Evolutionary conservation across 257 asterid species (phyloP).

Genomic region (Primulina tabacum): DNA sequence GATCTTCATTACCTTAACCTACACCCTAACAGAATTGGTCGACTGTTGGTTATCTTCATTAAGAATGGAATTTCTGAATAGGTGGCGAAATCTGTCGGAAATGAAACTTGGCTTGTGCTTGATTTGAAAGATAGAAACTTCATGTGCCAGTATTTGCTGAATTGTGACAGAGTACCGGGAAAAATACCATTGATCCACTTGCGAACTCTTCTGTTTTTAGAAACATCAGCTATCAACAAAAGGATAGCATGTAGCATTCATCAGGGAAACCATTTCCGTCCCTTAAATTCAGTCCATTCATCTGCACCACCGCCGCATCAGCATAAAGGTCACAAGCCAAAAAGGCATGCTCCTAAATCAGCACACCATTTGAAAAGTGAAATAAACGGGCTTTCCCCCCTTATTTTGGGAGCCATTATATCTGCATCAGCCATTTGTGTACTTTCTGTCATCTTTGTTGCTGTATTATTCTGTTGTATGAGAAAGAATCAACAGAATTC

Average conservation of each 20-base stretch:
- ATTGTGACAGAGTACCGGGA: slow-evolving; percentile 10
- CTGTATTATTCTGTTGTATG: slow-evolving; percentile 13
- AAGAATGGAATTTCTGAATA: slow-evolving; percentile 18
- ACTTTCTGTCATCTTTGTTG: slow-evolving; percentile 21
- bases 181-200: slow-evolving; percentile 12
- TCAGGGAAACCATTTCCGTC: not conserved
- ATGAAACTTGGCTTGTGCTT: slow-evolving; percentile 16
- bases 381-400: not conserved
- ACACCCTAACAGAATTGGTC: slow-evolving; percentile 28
- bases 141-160: slow-evolving; percentile 12
- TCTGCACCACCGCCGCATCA: not conserved
- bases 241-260: slow-evolving; percentile 1
- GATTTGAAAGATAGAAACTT: slow-evolving; percentile 24
- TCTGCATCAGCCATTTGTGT: slow-evolving; percentile 17
- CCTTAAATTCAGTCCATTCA: not conserved
- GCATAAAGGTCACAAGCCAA: not conserved
- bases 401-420: slow-evolving; percentile 3
- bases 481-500: slow-evolving; percentile 8
- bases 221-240: not conserved
- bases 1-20: slow-evolving; percentile 35
- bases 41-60: slow-evolving; percentile 13
- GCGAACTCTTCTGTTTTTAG: slow-evolving; percentile 18
- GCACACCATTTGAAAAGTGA: not conserved
- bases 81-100: slow-evolving; percentile 15
- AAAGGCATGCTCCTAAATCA: slow-evolving; percentile 4